Evolutionary conservation across 2,329 filamentous ascomycete species (phyloP).

Genomic region (Xylaria digitata): DNA sequence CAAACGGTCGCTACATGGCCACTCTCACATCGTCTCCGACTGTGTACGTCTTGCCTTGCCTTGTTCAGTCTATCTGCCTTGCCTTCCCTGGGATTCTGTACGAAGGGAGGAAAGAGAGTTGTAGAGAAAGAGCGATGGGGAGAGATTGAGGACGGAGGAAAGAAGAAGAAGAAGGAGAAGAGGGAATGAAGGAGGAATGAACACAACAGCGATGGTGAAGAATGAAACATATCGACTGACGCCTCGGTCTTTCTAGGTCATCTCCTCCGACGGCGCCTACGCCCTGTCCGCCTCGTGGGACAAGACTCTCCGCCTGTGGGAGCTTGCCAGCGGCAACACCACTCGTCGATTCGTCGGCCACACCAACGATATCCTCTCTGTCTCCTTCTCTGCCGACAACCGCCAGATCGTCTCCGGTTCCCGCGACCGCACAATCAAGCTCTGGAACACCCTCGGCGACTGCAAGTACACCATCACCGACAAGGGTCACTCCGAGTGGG

Average conservation of each 20-base stretch:
- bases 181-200: background rate
- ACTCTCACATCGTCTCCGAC: conserved; percentile 99
- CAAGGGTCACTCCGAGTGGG: conserved; percentile 99
- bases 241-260: conserved; percentile 73
- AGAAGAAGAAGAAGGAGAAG: background rate
- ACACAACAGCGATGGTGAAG: background rate
- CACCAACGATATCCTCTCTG: conserved; percentile 99
- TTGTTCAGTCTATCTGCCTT: background rate
- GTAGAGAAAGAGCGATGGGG: background rate
- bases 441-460: conserved; percentile 99
- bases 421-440: conserved; percentile 98
- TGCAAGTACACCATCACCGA: conserved; percentile 99
- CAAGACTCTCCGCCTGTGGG: conserved; percentile 99
- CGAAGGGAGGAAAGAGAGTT: background rate
- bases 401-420: conserved; percentile 99
- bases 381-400: conserved; percentile 99
- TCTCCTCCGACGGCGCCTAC: conserved; percentile 99
- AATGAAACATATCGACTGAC: conserved; percentile 43
- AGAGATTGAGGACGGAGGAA: background rate
- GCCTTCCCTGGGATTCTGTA: background rate
- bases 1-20: conserved; percentile 97
- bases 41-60: conserved; percentile 76
- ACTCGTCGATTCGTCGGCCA: conserved; percentile 99
- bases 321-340: conserved; percentile 96
- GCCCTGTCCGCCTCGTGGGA: conserved; percentile 99